Base-by-base conservation (phyloP, 2,329 filamentous ascomycete genomes). In the Calonectria pauciramosa region DNA sequence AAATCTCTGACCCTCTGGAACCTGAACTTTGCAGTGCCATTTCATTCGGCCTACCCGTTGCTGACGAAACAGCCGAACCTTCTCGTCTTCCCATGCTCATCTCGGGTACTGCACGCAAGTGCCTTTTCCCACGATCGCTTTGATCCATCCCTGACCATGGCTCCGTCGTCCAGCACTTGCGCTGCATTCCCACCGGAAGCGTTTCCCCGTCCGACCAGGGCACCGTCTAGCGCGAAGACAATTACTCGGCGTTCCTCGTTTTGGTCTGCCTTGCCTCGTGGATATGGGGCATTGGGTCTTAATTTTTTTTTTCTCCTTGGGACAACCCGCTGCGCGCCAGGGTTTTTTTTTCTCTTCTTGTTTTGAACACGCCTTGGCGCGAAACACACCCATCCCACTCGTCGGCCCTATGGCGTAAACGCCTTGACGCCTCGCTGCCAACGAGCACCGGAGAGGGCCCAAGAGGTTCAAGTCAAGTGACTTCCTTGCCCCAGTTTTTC, bases 201-300 rank as follows among this genome's bases (percentile, higher is more conserved):
- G 44, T 74, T 73, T 69, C 77, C 76, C 76, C 73, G 78, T 56
- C 66, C 51, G 34, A 73, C 73, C 70, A 76, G 72, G 74, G 72
- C 73, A 20, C 68, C 51, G 63, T 67, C 51, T 71, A 60, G 70
- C 38, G 68, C 34, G 36, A 54, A 68, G 41, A n/a, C 32, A 71
- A 72, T 72, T 68, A 63, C 23, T 65, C 26, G 47, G 71, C 71
- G 73, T 54, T 65, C 67, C 63, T 49, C 65, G 73, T 32, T 52
- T 59, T 49, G 66, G 60, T 49, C 41, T 65, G 38, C 41, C 41
- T 41, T 65, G 41, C 60, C 38, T 65, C 56, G 56, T 63, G 56
- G 56, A 26, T 28, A 63, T 63, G 56, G 56, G 56, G 56, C 56
- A 41, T 41, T 63, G 28, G 26, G 28, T 26, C 51, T 54, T 30